These are phyloP conservation scores for Chloranthus sessilifolius DNA, from an alignment of 164 flowering plant genomes.

Conservation along the genomic window DNA sequence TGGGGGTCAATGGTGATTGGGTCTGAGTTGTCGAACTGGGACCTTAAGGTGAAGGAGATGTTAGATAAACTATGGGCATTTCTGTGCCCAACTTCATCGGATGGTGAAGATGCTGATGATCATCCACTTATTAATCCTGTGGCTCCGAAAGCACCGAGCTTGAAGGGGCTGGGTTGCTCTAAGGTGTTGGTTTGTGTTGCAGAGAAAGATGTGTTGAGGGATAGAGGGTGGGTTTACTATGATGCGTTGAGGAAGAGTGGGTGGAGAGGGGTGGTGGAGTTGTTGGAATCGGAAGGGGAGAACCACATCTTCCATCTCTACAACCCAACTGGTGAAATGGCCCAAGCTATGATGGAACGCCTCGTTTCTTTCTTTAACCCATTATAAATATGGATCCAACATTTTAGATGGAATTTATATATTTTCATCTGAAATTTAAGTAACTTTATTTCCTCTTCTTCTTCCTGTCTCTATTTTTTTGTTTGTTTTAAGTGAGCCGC, in stretches of 20 bases:
- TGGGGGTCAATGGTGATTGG: slow-evolving; percentile 1
- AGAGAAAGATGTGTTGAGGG: slow-evolving; percentile 32
- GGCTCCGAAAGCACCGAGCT: slow-evolving; percentile 10
- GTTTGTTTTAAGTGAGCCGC: no score
- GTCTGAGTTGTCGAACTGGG: not conserved
- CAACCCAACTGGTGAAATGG: slow-evolving; percentile 15
- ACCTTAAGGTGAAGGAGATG: no score
- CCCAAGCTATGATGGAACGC: slow-evolving; percentile 8
- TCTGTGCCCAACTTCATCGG: slow-evolving; percentile 17
- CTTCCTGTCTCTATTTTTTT: no score
- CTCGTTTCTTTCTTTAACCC: not conserved
- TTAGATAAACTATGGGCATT: slow-evolving; percentile 6
- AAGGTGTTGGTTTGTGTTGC: slow-evolving; percentile 33
- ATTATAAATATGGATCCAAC: slow-evolving; percentile 10
- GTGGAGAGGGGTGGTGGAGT: slow-evolving; percentile 32
- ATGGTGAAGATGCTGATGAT: slow-evolving; percentile 22
- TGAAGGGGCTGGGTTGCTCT: slow-evolving; percentile 18
- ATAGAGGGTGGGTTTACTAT: slow-evolving; percentile 23
- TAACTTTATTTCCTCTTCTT: no score
- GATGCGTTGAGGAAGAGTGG: slow-evolving; percentile 25
- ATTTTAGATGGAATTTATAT: no score
- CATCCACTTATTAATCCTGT: slow-evolving; percentile 25
- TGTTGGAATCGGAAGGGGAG: slow-evolving; percentile 26
- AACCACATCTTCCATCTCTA: slow-evolving; percentile 36
- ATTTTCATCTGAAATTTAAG: no score